Evolutionary conservation across 1,284 basidiomycete genomes (phyloP).

Genomic region (Cryptococcus depauperatus): DNA sequence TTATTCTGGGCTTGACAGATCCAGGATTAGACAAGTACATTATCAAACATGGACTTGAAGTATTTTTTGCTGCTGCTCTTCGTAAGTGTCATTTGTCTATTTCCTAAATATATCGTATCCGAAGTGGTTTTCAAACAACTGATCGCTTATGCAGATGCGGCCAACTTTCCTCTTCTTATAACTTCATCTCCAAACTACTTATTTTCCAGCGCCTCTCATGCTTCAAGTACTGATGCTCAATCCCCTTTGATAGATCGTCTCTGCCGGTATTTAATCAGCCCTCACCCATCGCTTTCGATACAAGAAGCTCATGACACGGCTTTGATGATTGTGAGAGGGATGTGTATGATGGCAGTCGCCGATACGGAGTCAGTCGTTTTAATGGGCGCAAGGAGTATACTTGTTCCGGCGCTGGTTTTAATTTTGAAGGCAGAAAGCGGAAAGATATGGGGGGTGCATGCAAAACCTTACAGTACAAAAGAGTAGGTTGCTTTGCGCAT

Average conservation of each 20-base stretch:
- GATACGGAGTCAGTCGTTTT: constrained; percentile 31
- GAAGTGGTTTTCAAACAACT: background rate
- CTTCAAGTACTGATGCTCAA: background rate
- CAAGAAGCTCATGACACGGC: constrained; percentile 8
- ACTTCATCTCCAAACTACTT: constrained; percentile 10
- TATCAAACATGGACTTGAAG: constrained; percentile 17
- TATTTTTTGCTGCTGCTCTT: constrained; percentile 27
- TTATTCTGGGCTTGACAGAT: constrained; percentile 15
- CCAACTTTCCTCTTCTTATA: constrained; percentile 24
- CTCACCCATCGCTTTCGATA: background rate
- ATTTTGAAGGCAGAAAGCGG: constrained; percentile 25
- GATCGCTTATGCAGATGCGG: too few relatives aligned
- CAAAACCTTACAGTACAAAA: constrained; percentile 4
- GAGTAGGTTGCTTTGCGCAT: constrained; percentile 16
- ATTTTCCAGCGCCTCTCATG: too few relatives aligned
- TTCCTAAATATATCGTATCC: too few relatives aligned
- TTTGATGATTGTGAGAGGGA: constrained; percentile 14
- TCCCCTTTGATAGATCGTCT: constrained; percentile 16
- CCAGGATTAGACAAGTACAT: constrained; percentile 4
- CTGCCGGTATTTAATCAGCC: constrained; percentile 9
- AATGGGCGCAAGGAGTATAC: constrained; percentile 24
- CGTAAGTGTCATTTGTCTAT: too few relatives aligned
- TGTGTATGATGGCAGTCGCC: constrained; percentile 25
- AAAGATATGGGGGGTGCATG: constrained; percentile 28
- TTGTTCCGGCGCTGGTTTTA: constrained; percentile 28